phyloP scores from a whole-genome alignment of 225 moss, liverwort and hornwort genomes.

The Antitrichia curtipendula region DNA sequence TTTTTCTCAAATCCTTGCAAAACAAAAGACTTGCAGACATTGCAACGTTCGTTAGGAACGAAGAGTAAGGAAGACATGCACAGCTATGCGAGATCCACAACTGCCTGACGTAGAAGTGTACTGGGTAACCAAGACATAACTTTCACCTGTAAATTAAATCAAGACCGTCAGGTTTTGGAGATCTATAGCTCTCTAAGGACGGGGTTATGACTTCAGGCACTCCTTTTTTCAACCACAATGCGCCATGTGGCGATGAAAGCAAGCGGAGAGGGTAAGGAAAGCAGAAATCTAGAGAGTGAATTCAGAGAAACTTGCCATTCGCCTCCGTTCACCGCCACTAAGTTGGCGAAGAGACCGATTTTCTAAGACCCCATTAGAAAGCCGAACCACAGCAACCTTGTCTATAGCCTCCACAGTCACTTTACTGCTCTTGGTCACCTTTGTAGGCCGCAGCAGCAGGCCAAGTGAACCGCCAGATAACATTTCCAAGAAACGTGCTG shows the following conservation, averaged over 20 bases:
- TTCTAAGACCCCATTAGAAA: conserved; percentile 50
- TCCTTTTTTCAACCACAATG: background rate
- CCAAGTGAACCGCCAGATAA: conserved; percentile 84
- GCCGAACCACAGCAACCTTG: conserved; percentile 72
- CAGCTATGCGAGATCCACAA: background rate
- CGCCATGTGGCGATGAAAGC: background rate
- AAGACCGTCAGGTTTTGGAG: background rate
- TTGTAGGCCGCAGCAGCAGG: conserved; percentile 74
- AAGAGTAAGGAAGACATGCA: background rate
- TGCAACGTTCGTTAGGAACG: background rate
- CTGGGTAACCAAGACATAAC: background rate
- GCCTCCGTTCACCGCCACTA: conserved; percentile 93
- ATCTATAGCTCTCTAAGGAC: background rate
- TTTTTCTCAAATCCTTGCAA: background rate
- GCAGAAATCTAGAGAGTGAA: background rate
- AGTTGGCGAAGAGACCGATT: conserved; percentile 82
- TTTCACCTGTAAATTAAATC: background rate
- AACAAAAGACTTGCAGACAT: background rate
- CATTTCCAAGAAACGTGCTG: conserved; percentile 63
- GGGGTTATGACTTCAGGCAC: background rate
- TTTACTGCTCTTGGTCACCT: conserved; percentile 66
- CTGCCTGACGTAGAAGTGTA: background rate
- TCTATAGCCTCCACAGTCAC: conserved; percentile 70
- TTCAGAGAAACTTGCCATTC: conserved; percentile 46
- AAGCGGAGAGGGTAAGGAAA: background rate